Percentiles rank a stretch among this genome's conserved stretches.
Conservation (phyloP, 768 basidiomycete genomes). For the Serpula lacrymans region DNA sequence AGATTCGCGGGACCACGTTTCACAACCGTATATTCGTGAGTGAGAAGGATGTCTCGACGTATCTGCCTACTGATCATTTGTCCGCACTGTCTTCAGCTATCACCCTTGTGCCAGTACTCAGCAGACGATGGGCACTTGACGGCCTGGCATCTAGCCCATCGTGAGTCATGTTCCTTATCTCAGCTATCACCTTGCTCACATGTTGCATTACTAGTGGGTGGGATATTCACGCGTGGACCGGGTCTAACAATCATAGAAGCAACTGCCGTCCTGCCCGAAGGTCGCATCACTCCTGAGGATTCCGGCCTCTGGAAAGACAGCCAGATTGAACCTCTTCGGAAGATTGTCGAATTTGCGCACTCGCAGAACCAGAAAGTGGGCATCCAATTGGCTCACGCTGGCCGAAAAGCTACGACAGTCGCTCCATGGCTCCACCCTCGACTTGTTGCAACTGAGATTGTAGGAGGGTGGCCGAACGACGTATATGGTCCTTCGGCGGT, state of each 20-base stretch:
- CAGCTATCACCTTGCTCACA: too few relatives aligned
- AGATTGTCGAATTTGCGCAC: conserved; percentile 69
- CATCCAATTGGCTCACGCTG: conserved; percentile 75
- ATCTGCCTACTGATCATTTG: not conserved
- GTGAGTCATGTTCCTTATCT: conserved; percentile 8
- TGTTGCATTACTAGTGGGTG: conserved; percentile 48
- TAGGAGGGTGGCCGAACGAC: conserved; percentile 50
- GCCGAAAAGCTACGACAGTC: conserved; percentile 66
- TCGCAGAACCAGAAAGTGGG: conserved; percentile 66
- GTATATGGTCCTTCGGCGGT: conserved; percentile 58
- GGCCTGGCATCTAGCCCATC: conserved; percentile 57
- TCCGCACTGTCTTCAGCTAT: conserved; percentile 28
- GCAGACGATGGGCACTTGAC: conserved; percentile 49
- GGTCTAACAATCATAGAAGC: conserved; percentile 66
- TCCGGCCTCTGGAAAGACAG: conserved; percentile 61
- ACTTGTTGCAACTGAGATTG: conserved; percentile 29
- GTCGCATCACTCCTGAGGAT: conserved; percentile 67
- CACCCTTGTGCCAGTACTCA: conserved; percentile 62
- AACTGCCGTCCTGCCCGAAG: conserved; percentile 56
- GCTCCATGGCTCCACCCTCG: conserved; percentile 56
- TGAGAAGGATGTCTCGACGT: not conserved
- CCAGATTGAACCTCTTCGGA: conserved; percentile 43
- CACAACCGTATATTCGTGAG: conserved; percentile 55
- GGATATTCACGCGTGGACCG: conserved; percentile 50
- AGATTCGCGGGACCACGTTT: conserved; percentile 49